A percentile compares a stretch with the other conserved stretches of the same genome.
phyloP scores from a whole-genome alignment of 2,329 filamentous ascomycete species.

The Chaetoscypha palmicola region DNA sequence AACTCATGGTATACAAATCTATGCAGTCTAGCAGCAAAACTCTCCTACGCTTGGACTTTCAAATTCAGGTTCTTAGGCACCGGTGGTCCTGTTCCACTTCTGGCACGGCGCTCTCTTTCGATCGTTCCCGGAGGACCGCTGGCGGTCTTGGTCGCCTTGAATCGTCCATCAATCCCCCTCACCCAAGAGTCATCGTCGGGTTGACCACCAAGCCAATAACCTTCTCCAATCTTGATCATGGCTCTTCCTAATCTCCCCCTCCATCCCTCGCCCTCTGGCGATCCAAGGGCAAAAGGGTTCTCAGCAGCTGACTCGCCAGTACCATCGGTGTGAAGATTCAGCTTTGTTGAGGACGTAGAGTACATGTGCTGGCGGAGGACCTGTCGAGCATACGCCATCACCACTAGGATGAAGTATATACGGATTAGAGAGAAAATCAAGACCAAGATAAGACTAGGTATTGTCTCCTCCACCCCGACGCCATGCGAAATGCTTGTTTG shows the following conservation, averaged over 20 bases:
- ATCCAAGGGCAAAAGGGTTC: constrained; percentile 62
- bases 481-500: constrained; percentile 51
- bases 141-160: constrained; percentile 40
- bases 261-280: constrained; percentile 73
- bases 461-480: constrained; percentile 57
- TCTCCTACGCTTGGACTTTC: not conserved
- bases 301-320: constrained; percentile 44
- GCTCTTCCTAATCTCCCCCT: constrained; percentile 69
- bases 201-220: constrained; percentile 74
- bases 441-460: constrained; percentile 74
- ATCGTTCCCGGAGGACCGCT: constrained; percentile 34
- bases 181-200: constrained; percentile 59
- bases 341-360: constrained; percentile 32
- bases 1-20: constrained; percentile 1
- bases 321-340: constrained; percentile 30
- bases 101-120: constrained; percentile 38
- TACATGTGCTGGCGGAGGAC: constrained; percentile 65
- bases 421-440: constrained; percentile 66
- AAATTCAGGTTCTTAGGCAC: constrained; percentile 15
- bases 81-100: constrained; percentile 35
- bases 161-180: constrained; percentile 52
- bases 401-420: constrained; percentile 75
- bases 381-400: constrained; percentile 75
- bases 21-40: too few relatives aligned
- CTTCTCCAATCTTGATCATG: constrained; percentile 66